phyloP scores from a whole-genome alignment of 1,284 basidiomycete genomes.

The Ganoderma boninense region DNA sequence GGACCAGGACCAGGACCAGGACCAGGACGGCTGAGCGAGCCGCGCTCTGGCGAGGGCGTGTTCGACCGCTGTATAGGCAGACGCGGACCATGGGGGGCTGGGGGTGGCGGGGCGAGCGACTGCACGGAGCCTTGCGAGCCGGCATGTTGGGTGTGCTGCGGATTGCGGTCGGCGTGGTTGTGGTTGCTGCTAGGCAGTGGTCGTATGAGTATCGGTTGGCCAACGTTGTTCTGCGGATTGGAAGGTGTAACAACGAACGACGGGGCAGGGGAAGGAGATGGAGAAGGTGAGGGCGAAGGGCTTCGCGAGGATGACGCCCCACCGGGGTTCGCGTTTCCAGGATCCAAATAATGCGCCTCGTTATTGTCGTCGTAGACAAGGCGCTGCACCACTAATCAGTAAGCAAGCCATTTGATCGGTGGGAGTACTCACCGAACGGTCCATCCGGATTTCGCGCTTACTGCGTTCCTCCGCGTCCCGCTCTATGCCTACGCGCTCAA shows the following conservation, averaged over 20 bases:
- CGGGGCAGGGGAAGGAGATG: constrained; percentile 47
- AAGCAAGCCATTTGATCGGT: no score
- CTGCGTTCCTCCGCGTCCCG: constrained; percentile 69
- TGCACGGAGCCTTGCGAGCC: constrained; percentile 37
- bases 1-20: constrained; percentile 3
- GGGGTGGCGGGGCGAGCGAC: constrained; percentile 68
- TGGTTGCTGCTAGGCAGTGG: constrained; percentile 4
- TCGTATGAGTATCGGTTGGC: constrained; percentile 41
- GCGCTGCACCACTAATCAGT: constrained; percentile 8
- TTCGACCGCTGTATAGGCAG: constrained; percentile 64
- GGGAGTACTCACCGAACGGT: constrained; percentile 55
- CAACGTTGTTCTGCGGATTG: constrained; percentile 23
- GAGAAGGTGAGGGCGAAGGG: constrained; percentile 49
- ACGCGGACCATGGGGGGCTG: constrained; percentile 74
- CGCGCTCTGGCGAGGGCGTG: constrained; percentile 57
- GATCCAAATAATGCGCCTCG: constrained; percentile 29
- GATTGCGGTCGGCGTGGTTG: constrained; percentile 12
- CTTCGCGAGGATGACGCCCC: constrained; percentile 49
- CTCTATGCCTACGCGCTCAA: constrained; percentile 71
- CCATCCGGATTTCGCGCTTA: constrained; percentile 62
- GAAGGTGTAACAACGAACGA: constrained; percentile 42
- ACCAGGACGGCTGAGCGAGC: constrained; percentile 17
- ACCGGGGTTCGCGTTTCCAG: constrained; percentile 34
- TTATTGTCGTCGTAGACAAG: constrained; percentile 40
- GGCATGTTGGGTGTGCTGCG: constrained; percentile 35